Evolutionary conservation across 1,139 yeast genomes (phyloP).

Genomic region (Protomyces lactucae-debilis): DNA sequence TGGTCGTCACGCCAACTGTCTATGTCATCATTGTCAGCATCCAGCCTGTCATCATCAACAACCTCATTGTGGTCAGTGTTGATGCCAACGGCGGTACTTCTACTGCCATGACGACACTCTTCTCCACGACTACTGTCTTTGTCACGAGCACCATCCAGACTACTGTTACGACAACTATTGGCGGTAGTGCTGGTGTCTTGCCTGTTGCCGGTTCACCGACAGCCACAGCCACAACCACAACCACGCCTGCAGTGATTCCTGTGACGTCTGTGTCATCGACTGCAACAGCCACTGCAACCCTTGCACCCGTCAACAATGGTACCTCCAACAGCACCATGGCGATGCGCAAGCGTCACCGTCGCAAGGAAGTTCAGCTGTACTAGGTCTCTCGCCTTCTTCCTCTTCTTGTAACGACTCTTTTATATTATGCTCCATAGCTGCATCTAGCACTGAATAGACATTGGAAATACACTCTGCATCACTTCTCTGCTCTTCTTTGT

Average conservation of each 20-base stretch:
- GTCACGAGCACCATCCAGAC: constrained; percentile 11
- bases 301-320: background rate
- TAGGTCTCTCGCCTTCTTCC: background rate
- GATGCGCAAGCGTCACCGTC: constrained; percentile 1
- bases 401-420: background rate
- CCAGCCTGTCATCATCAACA: background rate
- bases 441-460: background rate
- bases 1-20: constrained; percentile 9
- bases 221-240: background rate
- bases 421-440: background rate
- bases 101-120: constrained; percentile 15
- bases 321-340: background rate
- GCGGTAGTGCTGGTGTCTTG: background rate
- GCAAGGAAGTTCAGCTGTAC: background rate
- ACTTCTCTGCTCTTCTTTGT: background rate
- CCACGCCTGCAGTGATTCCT: background rate
- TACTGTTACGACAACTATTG: constrained; percentile 6
- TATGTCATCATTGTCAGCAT: constrained; percentile 16
- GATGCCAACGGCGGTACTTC: constrained; percentile 8
- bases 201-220: background rate
- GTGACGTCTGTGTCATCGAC: background rate
- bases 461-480: background rate
- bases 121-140: constrained; percentile 6
- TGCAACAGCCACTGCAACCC: background rate
- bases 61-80: constrained; percentile 1